phyloP scores from a whole-genome alignment of 2,329 filamentous ascomycete species.

The Penicillium sp. region DNA sequence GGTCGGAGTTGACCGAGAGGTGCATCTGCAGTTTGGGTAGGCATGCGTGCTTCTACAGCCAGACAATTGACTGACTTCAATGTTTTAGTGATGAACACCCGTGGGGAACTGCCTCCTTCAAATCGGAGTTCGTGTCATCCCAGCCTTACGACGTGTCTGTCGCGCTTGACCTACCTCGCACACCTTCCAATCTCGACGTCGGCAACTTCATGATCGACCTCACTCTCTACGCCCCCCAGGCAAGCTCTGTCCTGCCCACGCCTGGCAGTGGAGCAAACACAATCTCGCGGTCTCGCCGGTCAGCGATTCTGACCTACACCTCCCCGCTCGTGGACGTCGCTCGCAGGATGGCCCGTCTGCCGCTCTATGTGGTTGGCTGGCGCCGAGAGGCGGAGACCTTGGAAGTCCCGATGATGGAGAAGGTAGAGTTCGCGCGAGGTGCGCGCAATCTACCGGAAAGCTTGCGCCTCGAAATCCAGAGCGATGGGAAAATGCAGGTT shows the following conservation, averaged over 20 bases:
- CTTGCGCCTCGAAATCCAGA: constrained; percentile 66
- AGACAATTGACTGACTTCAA: constrained; percentile 2
- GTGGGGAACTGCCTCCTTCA: constrained; percentile 52
- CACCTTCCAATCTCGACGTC: constrained; percentile 67
- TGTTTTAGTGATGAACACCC: constrained; percentile 45
- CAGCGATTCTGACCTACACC: constrained; percentile 75
- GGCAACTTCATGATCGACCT: constrained; percentile 96
- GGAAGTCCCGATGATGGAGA: constrained; percentile 69
- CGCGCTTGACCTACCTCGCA: constrained; percentile 72
- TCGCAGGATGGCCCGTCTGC: constrained; percentile 61
- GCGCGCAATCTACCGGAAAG: constrained; percentile 53
- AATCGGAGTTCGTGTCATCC: constrained; percentile 58
- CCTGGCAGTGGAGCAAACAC: constrained; percentile 40
- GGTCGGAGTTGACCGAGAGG: constrained; percentile 58
- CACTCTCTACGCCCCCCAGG: constrained; percentile 58
- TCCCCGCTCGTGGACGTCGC: constrained; percentile 65
- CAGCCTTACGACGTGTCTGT: constrained; percentile 85
- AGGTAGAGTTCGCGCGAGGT: constrained; percentile 61
- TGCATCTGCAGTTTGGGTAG: constrained; percentile 66
- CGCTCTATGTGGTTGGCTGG: constrained; percentile 67
- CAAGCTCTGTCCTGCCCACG: constrained; percentile 30
- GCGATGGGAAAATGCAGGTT: constrained; percentile 67
- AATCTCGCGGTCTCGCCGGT: constrained; percentile 65
- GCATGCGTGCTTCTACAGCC: constrained; percentile 16
- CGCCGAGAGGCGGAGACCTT: constrained; percentile 63